phyloP scores from a whole-genome alignment of 2,329 filamentous ascomycete genomes.

The Macroventuria anomochaeta region DNA sequence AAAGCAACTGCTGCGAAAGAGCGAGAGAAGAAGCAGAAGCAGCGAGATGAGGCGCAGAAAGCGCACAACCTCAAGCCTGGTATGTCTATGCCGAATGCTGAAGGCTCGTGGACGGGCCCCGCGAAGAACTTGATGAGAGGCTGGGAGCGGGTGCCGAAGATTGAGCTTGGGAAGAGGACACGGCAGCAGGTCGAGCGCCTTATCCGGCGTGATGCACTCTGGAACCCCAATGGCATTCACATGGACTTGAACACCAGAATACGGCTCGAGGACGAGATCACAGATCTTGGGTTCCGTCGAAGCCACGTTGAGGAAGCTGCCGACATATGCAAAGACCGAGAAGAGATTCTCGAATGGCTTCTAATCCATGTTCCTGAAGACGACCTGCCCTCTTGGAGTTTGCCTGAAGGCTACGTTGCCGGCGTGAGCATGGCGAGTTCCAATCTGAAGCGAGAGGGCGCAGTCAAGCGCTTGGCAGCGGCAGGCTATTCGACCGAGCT shows the following conservation, averaged over 20 bases:
- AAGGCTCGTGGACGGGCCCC: slow-evolving; percentile 40
- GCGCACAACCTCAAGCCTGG: slow-evolving; percentile 59
- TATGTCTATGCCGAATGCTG: slow-evolving; percentile 36
- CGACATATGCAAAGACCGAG: slow-evolving; percentile 84
- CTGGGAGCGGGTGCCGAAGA: slow-evolving; percentile 85
- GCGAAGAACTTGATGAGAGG: slow-evolving; percentile 64
- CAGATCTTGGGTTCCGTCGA: slow-evolving; percentile 80
- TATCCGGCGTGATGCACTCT: slow-evolving; percentile 77
- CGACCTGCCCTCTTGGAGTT: slow-evolving; percentile 88
- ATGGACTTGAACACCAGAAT: slow-evolving; percentile 66
- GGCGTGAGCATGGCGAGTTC: slow-evolving; percentile 85
- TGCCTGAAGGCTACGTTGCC: slow-evolving; percentile 90
- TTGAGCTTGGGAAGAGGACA: slow-evolving; percentile 88
- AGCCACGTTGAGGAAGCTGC: slow-evolving; percentile 90
- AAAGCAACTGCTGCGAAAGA: slow-evolving; percentile 80
- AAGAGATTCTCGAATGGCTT: slow-evolving; percentile 94
- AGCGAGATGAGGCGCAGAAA: slow-evolving; percentile 66
- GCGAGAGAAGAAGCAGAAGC: slow-evolving; percentile 66
- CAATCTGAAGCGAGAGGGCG: slow-evolving; percentile 79
- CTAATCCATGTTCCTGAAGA: slow-evolving; percentile 97
- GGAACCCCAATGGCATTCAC: slow-evolving; percentile 80
- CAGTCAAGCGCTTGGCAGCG: slow-evolving; percentile 79
- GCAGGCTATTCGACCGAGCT: slow-evolving; percentile 87
- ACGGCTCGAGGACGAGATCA: slow-evolving; percentile 73
- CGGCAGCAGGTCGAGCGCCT: slow-evolving; percentile 80